A percentile compares a stretch with the other conserved stretches of the same genome.
Conservation (phyloP, 2,329 filamentous ascomycete genomes). For the Microsporum canis region DNA sequence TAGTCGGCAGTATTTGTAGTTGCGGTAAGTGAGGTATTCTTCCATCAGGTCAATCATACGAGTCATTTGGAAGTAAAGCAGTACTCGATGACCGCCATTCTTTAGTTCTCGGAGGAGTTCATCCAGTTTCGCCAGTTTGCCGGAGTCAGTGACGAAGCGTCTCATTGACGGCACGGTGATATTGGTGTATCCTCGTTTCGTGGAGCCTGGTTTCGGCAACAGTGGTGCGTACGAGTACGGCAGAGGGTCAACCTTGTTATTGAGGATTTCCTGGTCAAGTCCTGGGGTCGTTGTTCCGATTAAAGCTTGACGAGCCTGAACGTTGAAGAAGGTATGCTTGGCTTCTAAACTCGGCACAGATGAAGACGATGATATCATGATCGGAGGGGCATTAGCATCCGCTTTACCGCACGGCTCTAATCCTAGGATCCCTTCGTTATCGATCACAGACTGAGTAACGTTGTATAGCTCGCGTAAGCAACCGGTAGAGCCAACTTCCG, state of each 20-base stretch:
- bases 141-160: constrained; percentile 93
- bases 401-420: constrained; percentile 74
- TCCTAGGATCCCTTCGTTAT: constrained; percentile 58
- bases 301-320: constrained; percentile 59
- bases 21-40: constrained; percentile 95
- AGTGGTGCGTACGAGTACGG: constrained; percentile 52
- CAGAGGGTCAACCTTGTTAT: constrained; percentile 53
- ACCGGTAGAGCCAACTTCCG: constrained; percentile 60
- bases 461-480: constrained; percentile 67
- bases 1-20: constrained; percentile 95
- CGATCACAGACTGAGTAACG: constrained; percentile 55
- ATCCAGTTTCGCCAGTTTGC: constrained; percentile 87
- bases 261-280: constrained; percentile 64
- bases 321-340: constrained; percentile 67
- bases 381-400: constrained; percentile 71
- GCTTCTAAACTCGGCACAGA: constrained; percentile 52
- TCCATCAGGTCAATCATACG: constrained; percentile 99
- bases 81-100: constrained; percentile 79
- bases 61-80: constrained; percentile 99
- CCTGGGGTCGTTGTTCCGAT: constrained; percentile 50
- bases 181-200: constrained; percentile 76
- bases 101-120: constrained; percentile 80
- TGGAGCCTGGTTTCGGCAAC: constrained; percentile 66
- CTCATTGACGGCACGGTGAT: constrained; percentile 93
- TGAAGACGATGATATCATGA: constrained; percentile 66